Evolutionary conservation across 441 rosid species (phyloP).

Genomic region (Croton setiger): DNA sequence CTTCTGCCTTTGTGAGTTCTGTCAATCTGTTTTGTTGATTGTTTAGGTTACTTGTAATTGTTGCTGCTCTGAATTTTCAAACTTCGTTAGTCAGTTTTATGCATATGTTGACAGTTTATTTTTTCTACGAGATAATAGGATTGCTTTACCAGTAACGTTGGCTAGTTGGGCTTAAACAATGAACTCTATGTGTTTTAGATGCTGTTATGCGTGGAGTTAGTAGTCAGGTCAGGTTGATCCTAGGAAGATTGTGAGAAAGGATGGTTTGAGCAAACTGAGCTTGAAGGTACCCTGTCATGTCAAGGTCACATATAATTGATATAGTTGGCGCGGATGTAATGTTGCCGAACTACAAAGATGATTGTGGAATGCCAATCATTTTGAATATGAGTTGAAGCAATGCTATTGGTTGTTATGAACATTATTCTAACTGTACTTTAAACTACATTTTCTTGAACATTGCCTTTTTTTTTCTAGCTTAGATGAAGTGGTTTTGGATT

Average conservation of each 20-base stretch:
- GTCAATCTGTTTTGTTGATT: not conserved
- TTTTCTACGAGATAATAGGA: not conserved
- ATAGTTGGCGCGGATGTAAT: not conserved
- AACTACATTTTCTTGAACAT: not conserved
- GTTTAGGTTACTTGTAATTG: not conserved
- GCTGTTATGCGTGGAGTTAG: not conserved
- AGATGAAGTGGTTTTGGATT: not conserved
- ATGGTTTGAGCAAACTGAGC: slow-evolving; percentile 1
- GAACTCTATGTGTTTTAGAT: not conserved
- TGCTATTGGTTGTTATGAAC: not conserved
- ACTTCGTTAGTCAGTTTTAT: not conserved
- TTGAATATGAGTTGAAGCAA: not conserved
- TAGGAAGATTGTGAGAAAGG: slow-evolving; percentile 6
- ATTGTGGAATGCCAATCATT: not conserved
- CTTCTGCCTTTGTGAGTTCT: not conserved
- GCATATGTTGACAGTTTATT: not conserved
- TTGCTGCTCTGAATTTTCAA: not conserved
- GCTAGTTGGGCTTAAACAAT: not conserved
- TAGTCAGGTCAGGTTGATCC: not conserved
- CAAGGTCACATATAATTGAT: not conserved
- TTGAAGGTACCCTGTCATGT: not conserved
- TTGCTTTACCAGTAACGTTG: not conserved
- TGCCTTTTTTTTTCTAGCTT: not conserved
- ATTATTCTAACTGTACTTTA: not conserved
- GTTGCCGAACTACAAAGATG: not conserved